These are phyloP conservation scores for Penicillium olsonii DNA, from an alignment of 2,329 filamentous ascomycete species.

Conservation along the genomic window DNA sequence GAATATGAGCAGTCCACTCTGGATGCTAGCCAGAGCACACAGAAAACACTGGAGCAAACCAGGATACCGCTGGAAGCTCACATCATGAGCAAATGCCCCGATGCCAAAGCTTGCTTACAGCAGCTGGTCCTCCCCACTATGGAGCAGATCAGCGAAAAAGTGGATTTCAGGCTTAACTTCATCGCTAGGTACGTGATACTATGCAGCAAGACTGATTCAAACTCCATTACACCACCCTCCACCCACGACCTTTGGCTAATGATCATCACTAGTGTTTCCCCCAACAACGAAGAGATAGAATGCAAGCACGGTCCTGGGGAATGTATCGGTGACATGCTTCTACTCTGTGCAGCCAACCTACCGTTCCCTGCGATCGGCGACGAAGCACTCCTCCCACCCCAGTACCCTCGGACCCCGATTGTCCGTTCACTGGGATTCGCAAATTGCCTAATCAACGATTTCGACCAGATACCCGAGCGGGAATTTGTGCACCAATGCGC, in stretches of 20 bases:
- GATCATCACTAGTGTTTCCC: slow-evolving; percentile 53
- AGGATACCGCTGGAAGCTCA: slow-evolving; percentile 83
- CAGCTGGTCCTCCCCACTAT: slow-evolving; percentile 83
- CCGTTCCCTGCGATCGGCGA: slow-evolving; percentile 38
- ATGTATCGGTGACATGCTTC: slow-evolving; percentile 91
- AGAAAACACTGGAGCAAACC: not conserved
- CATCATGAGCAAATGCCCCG: slow-evolving; percentile 97
- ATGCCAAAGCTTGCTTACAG: slow-evolving; percentile 79
- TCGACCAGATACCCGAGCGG: slow-evolving; percentile 72
- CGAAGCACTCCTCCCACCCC: slow-evolving; percentile 17
- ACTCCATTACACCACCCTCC: not conserved
- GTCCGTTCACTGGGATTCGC: slow-evolving; percentile 91
- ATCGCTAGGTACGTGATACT: slow-evolving; percentile 69
- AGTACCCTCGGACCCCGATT: slow-evolving; percentile 68
- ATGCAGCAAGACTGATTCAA: not conserved
- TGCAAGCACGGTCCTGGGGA: slow-evolving; percentile 90
- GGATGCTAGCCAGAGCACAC: not conserved
- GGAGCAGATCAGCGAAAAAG: slow-evolving; percentile 76
- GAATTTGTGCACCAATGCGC: slow-evolving; percentile 84
- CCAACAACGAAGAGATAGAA: slow-evolving; percentile 76
- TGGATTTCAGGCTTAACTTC: slow-evolving; percentile 87
- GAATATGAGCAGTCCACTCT: too few species aligned
- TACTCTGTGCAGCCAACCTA: slow-evolving; percentile 82
- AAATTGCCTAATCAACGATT: slow-evolving; percentile 82
- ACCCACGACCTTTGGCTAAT: slow-evolving; percentile 7